phyloP scores from a whole-genome alignment of 768 basidiomycete genomes.

The Dioszegia crocea region DNA sequence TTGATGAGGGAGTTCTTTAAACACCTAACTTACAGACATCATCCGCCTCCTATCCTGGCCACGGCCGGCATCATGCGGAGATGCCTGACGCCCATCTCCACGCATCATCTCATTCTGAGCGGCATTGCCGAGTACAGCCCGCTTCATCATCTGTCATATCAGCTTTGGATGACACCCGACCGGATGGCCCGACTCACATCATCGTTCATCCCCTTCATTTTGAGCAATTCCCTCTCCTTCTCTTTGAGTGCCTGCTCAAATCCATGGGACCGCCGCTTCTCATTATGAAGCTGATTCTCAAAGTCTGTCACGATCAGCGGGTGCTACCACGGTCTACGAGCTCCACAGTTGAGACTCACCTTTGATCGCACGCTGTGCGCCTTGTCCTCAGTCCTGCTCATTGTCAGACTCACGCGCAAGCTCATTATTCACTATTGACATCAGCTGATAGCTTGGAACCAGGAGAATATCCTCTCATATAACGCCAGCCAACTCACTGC shows the following conservation, averaged over 20 bases:
- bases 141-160: conserved; percentile 5
- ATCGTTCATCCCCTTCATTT: conserved; percentile 7
- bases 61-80: background rate
- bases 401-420: background rate
- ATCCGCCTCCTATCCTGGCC: background rate
- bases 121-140: conserved; percentile 3
- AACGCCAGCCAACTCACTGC: background rate
- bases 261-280: conserved; percentile 2
- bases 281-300: conserved; percentile 1
- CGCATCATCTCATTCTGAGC: background rate
- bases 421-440: background rate
- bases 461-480: background rate
- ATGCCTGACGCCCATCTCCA: background rate
- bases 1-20: background rate
- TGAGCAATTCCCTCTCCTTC: conserved; percentile 8
- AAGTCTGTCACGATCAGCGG: background rate
- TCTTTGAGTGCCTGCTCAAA: conserved; percentile 9
- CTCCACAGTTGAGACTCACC: background rate
- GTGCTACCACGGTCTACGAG: too few relatives aligned
- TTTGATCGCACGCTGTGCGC: background rate
- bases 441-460: background rate
- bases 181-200: background rate
- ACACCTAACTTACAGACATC: background rate
- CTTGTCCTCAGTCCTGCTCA: background rate
- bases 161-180: background rate